Conservation (phyloP, 768 basidiomycete species). For the Termitomyces sp. region DNA sequence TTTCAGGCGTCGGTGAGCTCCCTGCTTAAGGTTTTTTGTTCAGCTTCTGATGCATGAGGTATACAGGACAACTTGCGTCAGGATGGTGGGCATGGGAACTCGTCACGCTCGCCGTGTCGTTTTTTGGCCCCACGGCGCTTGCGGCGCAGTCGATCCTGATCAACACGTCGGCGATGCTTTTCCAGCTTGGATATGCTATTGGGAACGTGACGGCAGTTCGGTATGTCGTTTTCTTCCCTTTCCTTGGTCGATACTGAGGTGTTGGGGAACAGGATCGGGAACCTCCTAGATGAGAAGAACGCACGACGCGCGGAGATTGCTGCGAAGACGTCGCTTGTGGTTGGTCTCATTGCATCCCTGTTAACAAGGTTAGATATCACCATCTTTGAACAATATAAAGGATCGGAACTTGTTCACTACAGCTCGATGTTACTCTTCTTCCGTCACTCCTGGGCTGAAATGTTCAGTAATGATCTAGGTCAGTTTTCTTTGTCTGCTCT, state of each 20-base stretch:
- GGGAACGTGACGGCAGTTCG: background rate
- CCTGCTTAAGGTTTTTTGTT: too few relatives aligned
- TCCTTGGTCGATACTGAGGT: background rate
- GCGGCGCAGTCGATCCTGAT: background rate
- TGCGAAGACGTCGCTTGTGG: slow-evolving; percentile 2
- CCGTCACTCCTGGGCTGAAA: background rate
- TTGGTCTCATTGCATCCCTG: background rate
- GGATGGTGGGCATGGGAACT: slow-evolving; percentile 99
- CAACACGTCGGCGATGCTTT: background rate
- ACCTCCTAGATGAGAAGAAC: background rate
- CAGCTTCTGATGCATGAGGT: too few relatives aligned
- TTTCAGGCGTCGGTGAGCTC: slow-evolving; percentile 70
- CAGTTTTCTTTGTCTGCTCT: background rate
- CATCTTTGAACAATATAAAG: too few relatives aligned
- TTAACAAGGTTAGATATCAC: too few relatives aligned
- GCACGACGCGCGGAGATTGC: background rate
- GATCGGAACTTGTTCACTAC: too few relatives aligned
- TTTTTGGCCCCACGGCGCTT: slow-evolving; percentile 20
- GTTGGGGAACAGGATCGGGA: background rate
- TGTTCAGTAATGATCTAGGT: slow-evolving; percentile 1
- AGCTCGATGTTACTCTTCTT: background rate
- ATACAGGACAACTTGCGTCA: slow-evolving; percentile 73
- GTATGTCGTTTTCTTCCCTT: background rate
- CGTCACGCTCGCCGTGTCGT: slow-evolving; percentile 49
- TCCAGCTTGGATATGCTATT: slow-evolving; percentile 2